Evolutionary conservation across 176 grass and related monocot species (phyloP), one percentile per base, ranked within the genome.

Genomic region (Oryza meridionalis): DNA sequence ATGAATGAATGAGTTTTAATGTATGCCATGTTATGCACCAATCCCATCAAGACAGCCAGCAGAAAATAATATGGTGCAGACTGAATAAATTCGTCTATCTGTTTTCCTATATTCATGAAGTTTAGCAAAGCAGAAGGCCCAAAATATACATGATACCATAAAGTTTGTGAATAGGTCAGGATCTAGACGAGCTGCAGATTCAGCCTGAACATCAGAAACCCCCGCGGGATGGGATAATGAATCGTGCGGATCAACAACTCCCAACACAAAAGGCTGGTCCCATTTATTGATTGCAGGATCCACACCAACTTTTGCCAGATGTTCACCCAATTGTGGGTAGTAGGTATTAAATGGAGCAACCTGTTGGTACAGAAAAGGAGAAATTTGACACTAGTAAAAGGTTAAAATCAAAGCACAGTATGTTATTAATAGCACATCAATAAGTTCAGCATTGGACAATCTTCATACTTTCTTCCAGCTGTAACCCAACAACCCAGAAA

Each of bases 291-390:
- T 40, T 78, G 84, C 55, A 12, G 86, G 77, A 71, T 99, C 88
- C 21, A 99, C 84, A 82, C 91, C 93, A 72, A 90, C 91, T 94
- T 99, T 91, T 7, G 17, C 49, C 84, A 99, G 31, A 80, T 99
- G 96, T 67, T 94, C 87, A 62, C 72, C 84, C 76, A 99, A 79
- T 82, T 92, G 90, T 31, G 93, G 86, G 87, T 99, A 96, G 81
- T 89, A 89, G 2, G 96, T 96, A 92, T 99, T 99, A 83, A 99
- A 99, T 81, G 96, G 96, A 76, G 93, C 96, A 87, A 99, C 94
- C 96, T 96, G 88, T 88, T 78, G 72, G 75, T 68, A 85, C 25
- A 73, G 38, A 58, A 86, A 89, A 81, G 67, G 17, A 47, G 26
- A 86, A 69, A 63, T 49, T 86, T 44, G 58, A 21, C 45, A 24